These are phyloP conservation scores for Dalbergia oliveri DNA, from an alignment of 306 rosid species.

Conservation along the genomic window DNA sequence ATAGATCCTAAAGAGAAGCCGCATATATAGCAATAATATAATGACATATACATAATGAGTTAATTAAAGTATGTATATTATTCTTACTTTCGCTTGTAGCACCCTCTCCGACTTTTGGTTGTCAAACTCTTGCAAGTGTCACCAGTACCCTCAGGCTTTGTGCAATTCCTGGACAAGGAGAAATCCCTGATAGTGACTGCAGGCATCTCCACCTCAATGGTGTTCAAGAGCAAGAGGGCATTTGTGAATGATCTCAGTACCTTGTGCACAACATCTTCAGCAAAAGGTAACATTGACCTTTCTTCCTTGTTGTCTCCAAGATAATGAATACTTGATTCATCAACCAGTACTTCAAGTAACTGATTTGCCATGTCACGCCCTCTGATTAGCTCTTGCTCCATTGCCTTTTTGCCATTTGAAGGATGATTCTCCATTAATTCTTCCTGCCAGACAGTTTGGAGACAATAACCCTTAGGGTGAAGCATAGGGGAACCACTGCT, in stretches of 20 bases:
- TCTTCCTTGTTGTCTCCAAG: not conserved
- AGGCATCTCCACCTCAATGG: not conserved
- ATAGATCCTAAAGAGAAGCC: no score
- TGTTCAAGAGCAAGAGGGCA: conserved; percentile 36
- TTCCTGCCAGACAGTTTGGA: not conserved
- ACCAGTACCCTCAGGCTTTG: not conserved
- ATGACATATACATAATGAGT: no score
- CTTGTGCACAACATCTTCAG: conserved; percentile 39
- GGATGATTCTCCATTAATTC: not conserved
- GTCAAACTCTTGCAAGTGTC: conserved; percentile 21
- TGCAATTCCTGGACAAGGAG: not conserved
- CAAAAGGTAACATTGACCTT: not conserved
- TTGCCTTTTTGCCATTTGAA: not conserved
- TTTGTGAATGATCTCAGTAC: conserved; percentile 40
- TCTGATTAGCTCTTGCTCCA: not conserved
- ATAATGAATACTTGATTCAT: not conserved
- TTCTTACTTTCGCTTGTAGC: conserved; percentile 48
- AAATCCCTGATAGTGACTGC: not conserved
- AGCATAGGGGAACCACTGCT: not conserved
- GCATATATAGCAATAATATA: no score
- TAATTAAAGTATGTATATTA: not conserved
- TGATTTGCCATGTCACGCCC: conserved; percentile 19
- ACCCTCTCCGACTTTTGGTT: not conserved
- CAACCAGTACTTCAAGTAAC: conserved; percentile 10
- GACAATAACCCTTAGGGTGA: not conserved